Evolutionary conservation across 768 basidiomycete species (phyloP), one percentile per base, ranked within the genome.

Genomic region (Lactarius trivialis): DNA sequence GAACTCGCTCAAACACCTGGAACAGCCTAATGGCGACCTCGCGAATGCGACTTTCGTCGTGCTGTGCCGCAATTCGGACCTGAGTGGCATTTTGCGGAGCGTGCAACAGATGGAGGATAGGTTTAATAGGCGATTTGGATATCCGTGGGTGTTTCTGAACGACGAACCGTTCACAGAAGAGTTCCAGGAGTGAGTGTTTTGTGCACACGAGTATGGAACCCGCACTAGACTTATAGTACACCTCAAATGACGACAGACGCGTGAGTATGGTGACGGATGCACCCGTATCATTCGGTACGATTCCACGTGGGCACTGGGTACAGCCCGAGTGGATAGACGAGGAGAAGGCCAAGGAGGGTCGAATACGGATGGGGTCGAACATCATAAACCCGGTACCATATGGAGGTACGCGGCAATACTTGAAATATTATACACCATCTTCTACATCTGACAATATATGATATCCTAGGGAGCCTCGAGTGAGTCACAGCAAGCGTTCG

Each of bases 121-220:
- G 37, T 96, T 96, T 77, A 97, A 97, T 74, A 76, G 78, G 51
- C 81, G 78, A 63, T 89, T 82, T 67, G 79, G 82, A 21, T 95
- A 96, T 69, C 90, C 91, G 7, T 96, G 90, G 72, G 86, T 92
- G 21, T 88, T 96, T 75, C 77, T 98, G 64, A 96, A 96, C 70
- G 93, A 98, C 52, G 83, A 83, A 63, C 82, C 83, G 0, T 95
- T 96, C 73, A 77, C 80, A 19, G 83, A 87, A 1, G 80, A 82
- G 28, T 93, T 95, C 74, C 90, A 86, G 70, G 75, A 76, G 82
- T 84, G 70, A 68, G 79, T 71, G 14, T 30, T 24, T 65, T 61
- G 50, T 56, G 41, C 43, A 26, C 21, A 30, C 4, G 33, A 19
- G 4, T 34, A 26, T 28, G 6, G 15, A 9, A 4, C 32, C 24